phyloP scores from a whole-genome alignment of 2,329 filamentous ascomycete genomes.

The Fusarium pilosicola region DNA sequence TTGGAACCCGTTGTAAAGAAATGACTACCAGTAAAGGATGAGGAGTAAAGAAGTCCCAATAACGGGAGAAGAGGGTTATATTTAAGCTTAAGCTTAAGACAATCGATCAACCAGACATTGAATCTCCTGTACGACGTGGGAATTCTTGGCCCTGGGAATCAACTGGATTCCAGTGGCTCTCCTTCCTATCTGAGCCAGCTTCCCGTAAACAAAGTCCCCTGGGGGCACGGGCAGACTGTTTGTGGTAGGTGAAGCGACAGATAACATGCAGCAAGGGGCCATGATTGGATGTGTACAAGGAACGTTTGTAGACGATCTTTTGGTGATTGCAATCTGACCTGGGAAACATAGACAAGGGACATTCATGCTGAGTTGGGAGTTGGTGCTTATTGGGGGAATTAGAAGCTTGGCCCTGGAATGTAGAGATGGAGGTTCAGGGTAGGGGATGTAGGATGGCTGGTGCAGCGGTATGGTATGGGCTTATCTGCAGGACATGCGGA shows the following conservation, averaged over 20 bases:
- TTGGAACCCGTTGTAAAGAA: background rate
- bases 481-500: background rate
- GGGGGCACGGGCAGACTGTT: constrained; percentile 6
- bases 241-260: constrained; percentile 31
- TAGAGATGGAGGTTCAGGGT: constrained; percentile 11
- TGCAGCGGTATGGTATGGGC: background rate
- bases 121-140: background rate
- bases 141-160: background rate
- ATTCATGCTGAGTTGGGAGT: background rate
- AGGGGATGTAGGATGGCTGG: background rate
- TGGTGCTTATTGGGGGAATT: constrained; percentile 6
- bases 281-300: constrained; percentile 24
- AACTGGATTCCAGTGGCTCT: constrained; percentile 6
- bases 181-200: constrained; percentile 34
- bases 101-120: background rate
- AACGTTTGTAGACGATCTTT: constrained; percentile 26
- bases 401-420: background rate
- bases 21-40: background rate
- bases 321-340: background rate
- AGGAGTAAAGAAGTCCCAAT: background rate
- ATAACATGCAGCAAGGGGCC: constrained; percentile 5
- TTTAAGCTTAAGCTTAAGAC: constrained; percentile 16
- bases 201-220: constrained; percentile 15
- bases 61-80: constrained; percentile 3
- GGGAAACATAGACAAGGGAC: background rate